Evolutionary conservation across 106 monocot species (phyloP).

Genomic region (Dioscorea alata): DNA sequence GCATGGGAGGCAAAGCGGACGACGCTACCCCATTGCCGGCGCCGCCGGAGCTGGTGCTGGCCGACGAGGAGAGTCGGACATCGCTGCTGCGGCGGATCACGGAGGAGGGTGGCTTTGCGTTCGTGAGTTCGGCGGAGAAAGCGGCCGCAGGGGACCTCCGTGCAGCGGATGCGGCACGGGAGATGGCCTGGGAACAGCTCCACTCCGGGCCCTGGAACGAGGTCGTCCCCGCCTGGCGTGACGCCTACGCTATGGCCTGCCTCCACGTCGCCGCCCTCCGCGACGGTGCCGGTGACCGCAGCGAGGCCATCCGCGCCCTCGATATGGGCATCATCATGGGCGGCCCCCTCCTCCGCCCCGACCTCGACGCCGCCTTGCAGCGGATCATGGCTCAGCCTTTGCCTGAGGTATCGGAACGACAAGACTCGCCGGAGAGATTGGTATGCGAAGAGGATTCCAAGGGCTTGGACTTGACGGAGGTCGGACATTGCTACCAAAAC

Average conservation of each 20-base stretch:
- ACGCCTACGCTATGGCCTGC: constrained; percentile 72
- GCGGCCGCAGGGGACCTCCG: constrained; percentile 49
- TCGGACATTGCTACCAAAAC: not conserved
- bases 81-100: constrained; percentile 37
- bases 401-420: not conserved
- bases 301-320: constrained; percentile 44
- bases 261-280: constrained; percentile 46
- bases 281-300: constrained; percentile 22
- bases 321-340: constrained; percentile 78
- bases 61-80: constrained; percentile 16
- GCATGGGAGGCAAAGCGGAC: not conserved
- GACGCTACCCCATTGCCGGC: not conserved
- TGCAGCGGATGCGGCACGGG: constrained; percentile 70
- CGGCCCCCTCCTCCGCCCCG: constrained; percentile 38
- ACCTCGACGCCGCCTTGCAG: constrained; percentile 31
- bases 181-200: constrained; percentile 92
- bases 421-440: constrained; percentile 9
- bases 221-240: constrained; percentile 59
- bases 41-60: not conserved
- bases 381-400: constrained; percentile 7
- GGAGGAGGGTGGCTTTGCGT: constrained; percentile 72
- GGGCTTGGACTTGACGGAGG: constrained; percentile 17
- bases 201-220: constrained; percentile 65
- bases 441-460: not conserved
- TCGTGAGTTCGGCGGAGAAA: constrained; percentile 48